These are phyloP conservation scores for Rhodotorula toruloides DNA, from an alignment of 768 basidiomycete species.

Conservation along the genomic window DNA sequence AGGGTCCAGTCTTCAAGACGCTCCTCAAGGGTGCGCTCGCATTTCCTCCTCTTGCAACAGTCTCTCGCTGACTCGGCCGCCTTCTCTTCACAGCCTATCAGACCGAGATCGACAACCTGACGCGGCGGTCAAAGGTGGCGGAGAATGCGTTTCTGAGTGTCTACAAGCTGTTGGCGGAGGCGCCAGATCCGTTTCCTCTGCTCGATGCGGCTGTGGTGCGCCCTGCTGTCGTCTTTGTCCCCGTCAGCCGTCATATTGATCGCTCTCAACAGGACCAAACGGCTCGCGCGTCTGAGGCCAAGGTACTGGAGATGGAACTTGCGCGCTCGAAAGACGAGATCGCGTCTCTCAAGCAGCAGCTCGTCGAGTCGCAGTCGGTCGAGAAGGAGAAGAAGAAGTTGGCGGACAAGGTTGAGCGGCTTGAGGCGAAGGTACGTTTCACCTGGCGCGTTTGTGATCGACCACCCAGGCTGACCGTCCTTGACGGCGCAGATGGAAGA, in stretches of 20 bases:
- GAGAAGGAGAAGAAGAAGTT: slow-evolving; percentile 42
- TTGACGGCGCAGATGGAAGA: slow-evolving; percentile 71
- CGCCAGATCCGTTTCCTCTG: slow-evolving; percentile 93
- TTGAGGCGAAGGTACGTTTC: slow-evolving; percentile 36
- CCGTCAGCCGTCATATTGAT: background rate
- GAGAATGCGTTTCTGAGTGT: slow-evolving; percentile 96
- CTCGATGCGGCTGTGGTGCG: slow-evolving; percentile 86
- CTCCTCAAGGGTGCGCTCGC: slow-evolving; percentile 67
- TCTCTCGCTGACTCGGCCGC: background rate
- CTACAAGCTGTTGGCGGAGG: slow-evolving; percentile 93
- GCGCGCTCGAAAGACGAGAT: slow-evolving; percentile 74
- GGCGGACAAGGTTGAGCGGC: slow-evolving; percentile 40
- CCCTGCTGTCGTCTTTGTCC: slow-evolving; percentile 15
- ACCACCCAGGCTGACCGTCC: background rate
- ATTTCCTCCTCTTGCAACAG: background rate
- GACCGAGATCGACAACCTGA: slow-evolving; percentile 90
- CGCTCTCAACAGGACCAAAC: slow-evolving; percentile 69
- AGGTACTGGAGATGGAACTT: slow-evolving; percentile 68
- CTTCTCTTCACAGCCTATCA: slow-evolving; percentile 66
- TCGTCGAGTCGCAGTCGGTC: slow-evolving; percentile 42
- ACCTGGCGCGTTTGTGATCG: background rate
- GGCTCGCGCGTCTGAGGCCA: slow-evolving; percentile 76
- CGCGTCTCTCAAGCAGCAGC: slow-evolving; percentile 66
- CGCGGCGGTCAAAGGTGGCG: slow-evolving; percentile 80
- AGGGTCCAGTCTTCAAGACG: slow-evolving; percentile 77